Conservation (phyloP, 139 green algal species). For the Deuterostichococcus epilithicus region DNA sequence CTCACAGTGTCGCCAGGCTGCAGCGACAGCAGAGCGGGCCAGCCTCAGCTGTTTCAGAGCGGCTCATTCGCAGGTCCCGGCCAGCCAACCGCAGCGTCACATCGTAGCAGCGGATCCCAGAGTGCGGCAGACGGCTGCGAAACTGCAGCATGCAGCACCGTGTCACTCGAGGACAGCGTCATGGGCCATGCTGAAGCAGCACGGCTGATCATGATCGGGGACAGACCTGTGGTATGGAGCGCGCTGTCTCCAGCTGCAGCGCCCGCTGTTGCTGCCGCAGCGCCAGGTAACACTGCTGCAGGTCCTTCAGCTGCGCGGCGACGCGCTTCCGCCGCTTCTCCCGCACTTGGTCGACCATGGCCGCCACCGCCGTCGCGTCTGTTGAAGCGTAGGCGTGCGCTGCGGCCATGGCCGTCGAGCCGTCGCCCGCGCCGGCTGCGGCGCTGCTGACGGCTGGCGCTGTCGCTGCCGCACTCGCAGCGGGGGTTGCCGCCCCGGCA, state of each 20-base stretch:
- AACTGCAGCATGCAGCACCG: too few species aligned
- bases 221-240: neutral
- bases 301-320: constrained; percentile 61
- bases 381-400: neutral
- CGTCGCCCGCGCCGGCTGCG: neutral
- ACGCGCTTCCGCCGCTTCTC: constrained; percentile 53
- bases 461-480: neutral
- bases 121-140: too few species aligned
- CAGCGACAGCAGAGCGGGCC: too few species aligned
- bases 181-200: too few species aligned
- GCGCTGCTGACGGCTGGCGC: neutral
- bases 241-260: neutral
- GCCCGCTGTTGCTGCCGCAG: constrained; percentile 22
- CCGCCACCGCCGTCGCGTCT: constrained; percentile 15
- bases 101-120: too few species aligned
- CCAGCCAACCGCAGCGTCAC: too few species aligned
- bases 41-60: too few species aligned
- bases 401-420: neutral
- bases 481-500: neutral
- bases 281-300: constrained; percentile 66
- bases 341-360: neutral
- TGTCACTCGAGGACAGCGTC: too few species aligned
- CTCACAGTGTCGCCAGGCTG: neutral
- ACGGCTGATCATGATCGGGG: too few species aligned
- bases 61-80: too few species aligned